Evolutionary conservation across 306 rosid genomes (phyloP).

Genomic region (Pterocarpus santalinus): DNA sequence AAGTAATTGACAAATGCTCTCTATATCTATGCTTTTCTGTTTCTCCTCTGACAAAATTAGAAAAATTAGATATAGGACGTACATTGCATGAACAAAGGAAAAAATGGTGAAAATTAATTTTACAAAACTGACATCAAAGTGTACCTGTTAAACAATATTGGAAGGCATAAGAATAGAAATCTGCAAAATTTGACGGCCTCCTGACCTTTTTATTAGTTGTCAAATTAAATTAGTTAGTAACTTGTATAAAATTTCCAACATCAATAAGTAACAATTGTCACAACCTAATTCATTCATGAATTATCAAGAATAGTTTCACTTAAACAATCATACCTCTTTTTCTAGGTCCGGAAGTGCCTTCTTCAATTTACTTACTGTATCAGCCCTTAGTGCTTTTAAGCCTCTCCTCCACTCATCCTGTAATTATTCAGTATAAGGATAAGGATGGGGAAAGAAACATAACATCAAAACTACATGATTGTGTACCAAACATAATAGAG

Average conservation of each 20-base stretch:
- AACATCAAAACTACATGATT: constrained; percentile 22
- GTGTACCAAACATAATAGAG: constrained; percentile 18
- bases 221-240: constrained; percentile 49
- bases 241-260: constrained; percentile 21
- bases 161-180: constrained; percentile 93
- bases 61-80: constrained; percentile 34
- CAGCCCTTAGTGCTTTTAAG: constrained; percentile 87
- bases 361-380: constrained; percentile 83
- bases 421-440: constrained; percentile 43
- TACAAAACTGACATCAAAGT: constrained; percentile 29
- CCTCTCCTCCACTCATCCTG: constrained; percentile 99
- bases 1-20: constrained; percentile 91
- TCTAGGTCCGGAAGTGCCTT: constrained; percentile 94
- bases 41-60: constrained; percentile 82
- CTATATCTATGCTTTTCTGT: constrained; percentile 98
- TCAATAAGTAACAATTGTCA: constrained; percentile 19
- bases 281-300: constrained; percentile 3
- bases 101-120: neutral
- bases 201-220: constrained; percentile 67
- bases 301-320: constrained; percentile 21
- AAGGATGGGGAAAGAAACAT: constrained; percentile 5
- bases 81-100: constrained; percentile 26
- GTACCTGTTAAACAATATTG: constrained; percentile 96
- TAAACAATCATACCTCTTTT: constrained; percentile 76
- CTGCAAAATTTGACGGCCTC: constrained; percentile 85